A percentile compares a stretch with the other conserved stretches of the same genome.
These are phyloP conservation scores for Debaryomycetaceae sp. DNA, from an alignment of 1,139 yeast species.

Conservation along the genomic window DNA sequence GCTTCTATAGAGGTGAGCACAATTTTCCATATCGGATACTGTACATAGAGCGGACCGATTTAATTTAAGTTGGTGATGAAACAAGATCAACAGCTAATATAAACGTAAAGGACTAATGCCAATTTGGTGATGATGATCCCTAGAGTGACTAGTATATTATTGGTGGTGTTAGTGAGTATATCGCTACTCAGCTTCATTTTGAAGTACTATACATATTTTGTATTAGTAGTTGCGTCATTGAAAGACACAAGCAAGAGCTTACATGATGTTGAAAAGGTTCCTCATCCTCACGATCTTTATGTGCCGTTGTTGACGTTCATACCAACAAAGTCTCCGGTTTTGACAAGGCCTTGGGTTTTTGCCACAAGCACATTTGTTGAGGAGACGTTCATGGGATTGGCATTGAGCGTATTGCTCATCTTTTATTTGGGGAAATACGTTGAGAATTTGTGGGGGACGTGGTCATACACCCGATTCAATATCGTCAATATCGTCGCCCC, in stretches of 20 bases:
- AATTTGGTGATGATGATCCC: slow-evolving; percentile 30
- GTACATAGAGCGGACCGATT: slow-evolving; percentile 1
- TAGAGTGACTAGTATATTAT: slow-evolving; percentile 31
- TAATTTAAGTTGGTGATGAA: background rate
- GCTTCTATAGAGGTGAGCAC: background rate
- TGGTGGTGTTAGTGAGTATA: slow-evolving; percentile 29
- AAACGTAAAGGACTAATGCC: background rate
- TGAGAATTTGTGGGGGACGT: slow-evolving; percentile 37
- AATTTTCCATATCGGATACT: background rate
- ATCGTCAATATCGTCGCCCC: slow-evolving; percentile 23
- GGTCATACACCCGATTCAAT: slow-evolving; percentile 29
- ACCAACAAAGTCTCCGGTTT: slow-evolving; percentile 35
- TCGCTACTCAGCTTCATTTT: slow-evolving; percentile 25
- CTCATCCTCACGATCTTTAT: slow-evolving; percentile 40
- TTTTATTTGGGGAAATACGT: slow-evolving; percentile 37
- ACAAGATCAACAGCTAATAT: background rate
- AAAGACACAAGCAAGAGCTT: slow-evolving; percentile 21
- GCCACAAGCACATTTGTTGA: slow-evolving; percentile 34
- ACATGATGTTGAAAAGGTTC: slow-evolving; percentile 27
- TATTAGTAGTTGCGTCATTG: slow-evolving; percentile 28
- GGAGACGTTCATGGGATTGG: slow-evolving; percentile 28
- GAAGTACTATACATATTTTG: slow-evolving; percentile 31
- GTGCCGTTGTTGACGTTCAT: slow-evolving; percentile 40
- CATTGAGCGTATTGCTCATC: slow-evolving; percentile 22
- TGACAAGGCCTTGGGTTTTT: slow-evolving; percentile 38